Conservation (phyloP, 2,329 filamentous ascomycete genomes). For the Neophaeococcomyces mojaviensis region DNA sequence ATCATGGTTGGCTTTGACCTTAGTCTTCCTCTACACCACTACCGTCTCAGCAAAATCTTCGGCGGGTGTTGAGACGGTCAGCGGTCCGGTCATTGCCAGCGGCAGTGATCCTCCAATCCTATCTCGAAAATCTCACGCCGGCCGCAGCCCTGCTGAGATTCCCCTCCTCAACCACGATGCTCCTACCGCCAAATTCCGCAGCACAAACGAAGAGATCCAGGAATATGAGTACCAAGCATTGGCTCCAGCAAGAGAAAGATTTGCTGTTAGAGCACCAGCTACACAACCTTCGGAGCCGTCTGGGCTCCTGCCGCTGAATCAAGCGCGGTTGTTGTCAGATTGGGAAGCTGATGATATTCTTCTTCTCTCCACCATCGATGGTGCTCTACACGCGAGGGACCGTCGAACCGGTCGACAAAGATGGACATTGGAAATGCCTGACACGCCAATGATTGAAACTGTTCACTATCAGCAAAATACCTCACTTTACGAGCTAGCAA, state of each 20-base stretch:
- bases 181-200: constrained; percentile 21
- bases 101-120: constrained; percentile 12
- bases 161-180: constrained; percentile 22
- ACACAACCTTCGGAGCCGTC: constrained; percentile 58
- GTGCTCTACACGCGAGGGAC: constrained; percentile 86
- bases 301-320: constrained; percentile 72
- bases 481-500: constrained; percentile 50
- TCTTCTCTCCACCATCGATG: constrained; percentile 99
- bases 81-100: constrained; percentile 9
- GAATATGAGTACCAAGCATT: constrained; percentile 50
- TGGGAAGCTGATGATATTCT: constrained; percentile 99
- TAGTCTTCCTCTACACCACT: constrained; percentile 19
- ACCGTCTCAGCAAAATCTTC: constrained; percentile 14
- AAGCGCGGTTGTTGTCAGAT: constrained; percentile 95
- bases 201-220: constrained; percentile 20
- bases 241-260: constrained; percentile 69
- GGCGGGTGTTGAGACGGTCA: constrained; percentile 9
- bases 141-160: constrained; percentile 25
- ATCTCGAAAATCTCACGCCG: constrained; percentile 18
- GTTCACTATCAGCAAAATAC: constrained; percentile 67
- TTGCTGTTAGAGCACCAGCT: constrained; percentile 88
- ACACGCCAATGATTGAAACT: constrained; percentile 84
- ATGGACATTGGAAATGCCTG: constrained; percentile 73
- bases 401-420: constrained; percentile 69
- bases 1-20: constrained; percentile 19